Conservation (phyloP, 2,329 filamentous ascomycete genomes). For the Geosmithia morbida region DNA sequence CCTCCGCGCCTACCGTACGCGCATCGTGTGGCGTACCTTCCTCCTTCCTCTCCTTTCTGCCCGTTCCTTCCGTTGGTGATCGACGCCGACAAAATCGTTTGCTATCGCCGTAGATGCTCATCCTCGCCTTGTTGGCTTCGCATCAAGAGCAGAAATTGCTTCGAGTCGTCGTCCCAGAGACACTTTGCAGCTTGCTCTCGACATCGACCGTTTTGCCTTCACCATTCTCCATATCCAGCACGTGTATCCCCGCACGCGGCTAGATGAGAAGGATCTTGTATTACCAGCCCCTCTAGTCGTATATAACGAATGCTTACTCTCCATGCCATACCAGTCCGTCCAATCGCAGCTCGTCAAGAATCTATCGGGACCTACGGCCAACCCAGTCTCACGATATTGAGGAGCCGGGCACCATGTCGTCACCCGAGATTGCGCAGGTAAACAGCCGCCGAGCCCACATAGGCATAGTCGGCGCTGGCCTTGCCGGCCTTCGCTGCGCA, state of each 20-base stretch:
- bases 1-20: no score
- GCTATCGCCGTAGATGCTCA: no score
- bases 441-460: slow-evolving; percentile 28
- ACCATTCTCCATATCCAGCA: not conserved
- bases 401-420: slow-evolving; percentile 14
- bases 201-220: not conserved
- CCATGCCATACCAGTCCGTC: slow-evolving; percentile 30
- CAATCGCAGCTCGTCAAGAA: slow-evolving; percentile 26
- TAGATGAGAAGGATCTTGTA: not conserved
- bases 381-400: slow-evolving; percentile 20
- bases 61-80: no score
- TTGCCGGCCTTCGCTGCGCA: slow-evolving; percentile 57
- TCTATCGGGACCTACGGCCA: slow-evolving; percentile 33
- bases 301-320: slow-evolving; percentile 30
- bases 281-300: not conserved
- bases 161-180: no score
- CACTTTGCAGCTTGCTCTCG: not conserved
- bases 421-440: slow-evolving; percentile 1
- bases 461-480: slow-evolving; percentile 55
- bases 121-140: no score
- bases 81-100: no score
- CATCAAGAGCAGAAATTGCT: no score
- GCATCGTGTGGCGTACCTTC: no score
- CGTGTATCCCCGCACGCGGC: not conserved
- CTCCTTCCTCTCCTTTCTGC: no score